Base-by-base conservation (phyloP, 352 stramenopile species). In the Thalassiosira gravida region DNA sequence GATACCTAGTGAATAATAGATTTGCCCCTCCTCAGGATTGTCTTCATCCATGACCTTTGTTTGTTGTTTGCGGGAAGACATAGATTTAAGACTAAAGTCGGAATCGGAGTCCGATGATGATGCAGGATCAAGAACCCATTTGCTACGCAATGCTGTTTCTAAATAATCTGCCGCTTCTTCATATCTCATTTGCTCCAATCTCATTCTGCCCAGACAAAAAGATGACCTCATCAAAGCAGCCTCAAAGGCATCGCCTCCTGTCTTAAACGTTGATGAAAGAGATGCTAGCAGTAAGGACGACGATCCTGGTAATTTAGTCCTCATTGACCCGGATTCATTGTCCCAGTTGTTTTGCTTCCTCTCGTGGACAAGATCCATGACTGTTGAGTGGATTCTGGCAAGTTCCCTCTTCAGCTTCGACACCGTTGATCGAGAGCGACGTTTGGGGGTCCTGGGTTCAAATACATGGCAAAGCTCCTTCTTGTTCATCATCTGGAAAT, bases 401-500 rank as follows among this genome's bases (percentile, higher is more conserved):
- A 86, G 27, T 30, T 82, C 67, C 47, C 79, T 86, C 47, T 79
- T 77, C 62, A 75, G 27, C 58, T 79, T 82, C 32, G 68, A 76
- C 11, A 67, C 39, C 3, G 62, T 58, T 13, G 57, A 74, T 29
- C 27, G 14, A 66, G 13, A 46, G 24, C 62, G 63, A 30, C 37
- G 67, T 44, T 74, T 70, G 11, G 20, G 11, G 27, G 62, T 22
- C 59, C 29, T 75, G 3, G 67, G 27, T 35, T 73, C 52, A 62
- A 81, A 82, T 14, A 74, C 47, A 70, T 86, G 72, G 22, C 77
- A 82, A 37, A 86, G 62, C 35, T 65, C 63, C 59, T 74, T 82
- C 47, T 81, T 86, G 56, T 86, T 86, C 24, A 86, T 86, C 55
- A 71, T 62, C 35, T 86, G 77, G 52, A 86, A 86, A 58, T 86